A percentile compares a stretch with the other conserved stretches of the same genome.
These are phyloP conservation scores for Apiospora koreana DNA, from an alignment of 2,329 filamentous ascomycete species.

Conservation along the genomic window DNA sequence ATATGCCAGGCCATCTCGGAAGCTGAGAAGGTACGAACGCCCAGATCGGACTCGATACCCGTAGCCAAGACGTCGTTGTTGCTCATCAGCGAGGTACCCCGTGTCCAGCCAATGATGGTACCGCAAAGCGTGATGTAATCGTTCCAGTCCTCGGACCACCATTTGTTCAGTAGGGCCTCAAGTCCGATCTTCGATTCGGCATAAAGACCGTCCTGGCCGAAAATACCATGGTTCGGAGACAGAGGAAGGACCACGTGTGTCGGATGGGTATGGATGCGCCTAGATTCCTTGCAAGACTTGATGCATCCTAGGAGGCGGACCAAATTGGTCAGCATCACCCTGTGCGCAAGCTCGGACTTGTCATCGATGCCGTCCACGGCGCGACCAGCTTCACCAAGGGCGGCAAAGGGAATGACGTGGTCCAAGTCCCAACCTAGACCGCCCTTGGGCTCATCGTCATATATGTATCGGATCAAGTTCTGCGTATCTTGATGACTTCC, in stretches of 20 bases:
- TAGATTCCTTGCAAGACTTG: slow-evolving; percentile 30
- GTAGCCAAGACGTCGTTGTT: slow-evolving; percentile 41
- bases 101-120: slow-evolving; percentile 46
- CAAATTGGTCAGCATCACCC: slow-evolving; percentile 40
- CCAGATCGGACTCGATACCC: slow-evolving; percentile 34
- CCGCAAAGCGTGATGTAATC: slow-evolving; percentile 41
- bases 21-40: slow-evolving; percentile 40
- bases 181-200: slow-evolving; percentile 44
- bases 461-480: slow-evolving; percentile 38
- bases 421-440: slow-evolving; percentile 38
- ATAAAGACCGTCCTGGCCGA: slow-evolving; percentile 45
- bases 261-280: slow-evolving; percentile 31
- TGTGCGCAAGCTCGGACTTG: slow-evolving; percentile 38
- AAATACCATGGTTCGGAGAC: slow-evolving; percentile 44
- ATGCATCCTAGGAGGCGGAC: slow-evolving; percentile 39
- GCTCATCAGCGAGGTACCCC: slow-evolving; percentile 44
- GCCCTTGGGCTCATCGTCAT: slow-evolving; percentile 21
- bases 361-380: slow-evolving; percentile 36
- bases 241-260: slow-evolving; percentile 42
- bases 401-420: slow-evolving; percentile 43
- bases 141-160: slow-evolving; percentile 37
- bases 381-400: slow-evolving; percentile 36
- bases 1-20: slow-evolving; percentile 44
- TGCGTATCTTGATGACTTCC: slow-evolving; percentile 41
- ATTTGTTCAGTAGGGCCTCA: slow-evolving; percentile 35